phyloP scores from a whole-genome alignment of 352 stramenopile genomes.

The Pythium coloratum region DNA sequence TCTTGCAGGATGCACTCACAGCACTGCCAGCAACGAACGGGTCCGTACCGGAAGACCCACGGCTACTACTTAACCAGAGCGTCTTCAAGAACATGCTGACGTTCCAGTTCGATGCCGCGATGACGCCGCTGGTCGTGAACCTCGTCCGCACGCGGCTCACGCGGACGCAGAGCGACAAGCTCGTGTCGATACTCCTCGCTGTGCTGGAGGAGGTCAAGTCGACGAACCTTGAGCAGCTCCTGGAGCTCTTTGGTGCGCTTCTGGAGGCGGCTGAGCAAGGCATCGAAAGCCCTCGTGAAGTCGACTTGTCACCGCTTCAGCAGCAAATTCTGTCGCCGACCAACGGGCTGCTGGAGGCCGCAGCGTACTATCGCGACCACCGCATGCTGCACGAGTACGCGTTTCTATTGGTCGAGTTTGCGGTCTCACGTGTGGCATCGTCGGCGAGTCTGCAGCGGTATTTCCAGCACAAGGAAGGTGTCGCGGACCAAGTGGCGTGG shows the following conservation, averaged over 20 bases:
- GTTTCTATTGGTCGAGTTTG: conserved; percentile 57
- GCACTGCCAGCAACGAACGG: not conserved
- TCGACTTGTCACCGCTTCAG: conserved; percentile 26
- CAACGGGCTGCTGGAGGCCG: conserved; percentile 55
- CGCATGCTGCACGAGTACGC: conserved; percentile 43
- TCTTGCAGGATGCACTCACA: conserved; percentile 9
- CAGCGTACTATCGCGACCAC: conserved; percentile 64
- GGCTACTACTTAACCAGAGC: conserved; percentile 43
- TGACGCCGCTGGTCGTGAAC: conserved; percentile 31
- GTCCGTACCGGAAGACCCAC: conserved; percentile 30
- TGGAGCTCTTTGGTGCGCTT: conserved; percentile 42
- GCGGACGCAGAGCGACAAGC: conserved; percentile 37
- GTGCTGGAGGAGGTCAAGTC: conserved; percentile 70
- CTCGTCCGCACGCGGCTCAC: conserved; percentile 6
- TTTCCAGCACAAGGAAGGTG: conserved; percentile 36
- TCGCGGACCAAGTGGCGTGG: conserved; percentile 42
- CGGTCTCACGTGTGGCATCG: conserved; percentile 28
- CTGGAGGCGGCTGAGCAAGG: conserved; percentile 33
- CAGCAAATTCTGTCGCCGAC: conserved; percentile 57
- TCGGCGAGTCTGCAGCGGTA: conserved; percentile 41
- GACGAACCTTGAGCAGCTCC: conserved; percentile 40
- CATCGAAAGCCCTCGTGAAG: not conserved
- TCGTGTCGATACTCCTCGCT: conserved; percentile 52
- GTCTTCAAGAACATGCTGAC: conserved; percentile 49
- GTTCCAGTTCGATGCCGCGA: conserved; percentile 34